Percentiles rank a stretch among this genome's conserved stretches.
Evolutionary conservation across 768 basidiomycete species (phyloP).

Genomic region (Podaxis pistillaris): DNA sequence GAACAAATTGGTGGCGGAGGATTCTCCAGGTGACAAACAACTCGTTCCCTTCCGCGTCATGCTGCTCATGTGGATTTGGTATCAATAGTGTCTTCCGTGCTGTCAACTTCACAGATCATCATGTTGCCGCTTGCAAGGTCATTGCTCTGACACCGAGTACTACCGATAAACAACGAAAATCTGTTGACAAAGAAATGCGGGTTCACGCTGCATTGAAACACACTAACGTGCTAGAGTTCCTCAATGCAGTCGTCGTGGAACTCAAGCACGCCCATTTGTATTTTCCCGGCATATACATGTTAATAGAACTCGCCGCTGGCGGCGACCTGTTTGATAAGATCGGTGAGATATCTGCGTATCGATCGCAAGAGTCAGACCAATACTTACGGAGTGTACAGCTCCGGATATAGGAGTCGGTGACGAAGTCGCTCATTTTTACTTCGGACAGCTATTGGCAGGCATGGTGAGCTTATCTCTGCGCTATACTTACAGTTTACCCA

Average conservation of each 20-base stretch:
- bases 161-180: slow-evolving; percentile 70
- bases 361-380: background rate
- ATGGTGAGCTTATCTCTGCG: slow-evolving; percentile 51
- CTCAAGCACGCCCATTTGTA: slow-evolving; percentile 53
- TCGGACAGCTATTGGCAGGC: slow-evolving; percentile 80
- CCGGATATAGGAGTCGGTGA: slow-evolving; percentile 88
- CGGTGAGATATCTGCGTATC: slow-evolving; percentile 46
- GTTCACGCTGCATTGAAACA: slow-evolving; percentile 84
- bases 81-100: slow-evolving; percentile 76
- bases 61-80: background rate
- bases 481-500: background rate
- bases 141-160: slow-evolving; percentile 63
- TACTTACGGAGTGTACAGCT: slow-evolving; percentile 42
- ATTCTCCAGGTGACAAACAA: slow-evolving; percentile 16
- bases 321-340: slow-evolving; percentile 99
- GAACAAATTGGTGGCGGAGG: slow-evolving; percentile 19
- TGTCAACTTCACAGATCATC: slow-evolving; percentile 60
- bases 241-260: slow-evolving; percentile 77
- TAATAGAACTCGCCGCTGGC: slow-evolving; percentile 88
- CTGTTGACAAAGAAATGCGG: slow-evolving; percentile 88
- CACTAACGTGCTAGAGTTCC: slow-evolving; percentile 76
- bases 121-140: slow-evolving; percentile 87
- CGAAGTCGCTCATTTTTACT: slow-evolving; percentile 88
- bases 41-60: slow-evolving; percentile 1
- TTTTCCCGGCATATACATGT: slow-evolving; percentile 85